phyloP scores from a whole-genome alignment of 1,284 basidiomycete genomes.

The Waitea zeae region DNA sequence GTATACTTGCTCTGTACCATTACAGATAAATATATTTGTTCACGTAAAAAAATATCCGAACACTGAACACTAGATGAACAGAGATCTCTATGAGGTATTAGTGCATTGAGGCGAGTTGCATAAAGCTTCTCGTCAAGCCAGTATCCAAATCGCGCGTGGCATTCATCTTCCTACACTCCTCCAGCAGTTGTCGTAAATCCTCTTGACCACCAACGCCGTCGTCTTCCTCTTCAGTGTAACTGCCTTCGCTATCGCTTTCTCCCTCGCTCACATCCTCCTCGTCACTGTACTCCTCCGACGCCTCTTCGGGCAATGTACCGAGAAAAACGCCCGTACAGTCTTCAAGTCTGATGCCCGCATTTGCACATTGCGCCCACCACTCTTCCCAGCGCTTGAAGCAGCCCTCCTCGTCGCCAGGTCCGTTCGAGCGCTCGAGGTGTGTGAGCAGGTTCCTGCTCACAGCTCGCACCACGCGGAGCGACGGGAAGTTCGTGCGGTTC shows the following conservation, averaged over 20 bases:
- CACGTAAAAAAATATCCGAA: too few species aligned
- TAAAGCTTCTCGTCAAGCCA: too few species aligned
- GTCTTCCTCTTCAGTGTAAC: slow-evolving; percentile 12
- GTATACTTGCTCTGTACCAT: too few species aligned
- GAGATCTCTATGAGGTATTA: too few species aligned
- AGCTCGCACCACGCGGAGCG: slow-evolving; percentile 35
- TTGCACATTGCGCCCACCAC: slow-evolving; percentile 39
- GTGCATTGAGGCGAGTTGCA: too few species aligned
- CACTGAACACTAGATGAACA: too few species aligned
- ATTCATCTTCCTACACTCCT: slow-evolving; percentile 29
- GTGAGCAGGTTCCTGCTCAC: slow-evolving; percentile 33
- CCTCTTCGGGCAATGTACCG: slow-evolving; percentile 34
- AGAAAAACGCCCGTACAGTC: slow-evolving; percentile 47
- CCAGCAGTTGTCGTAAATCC: slow-evolving; percentile 27
- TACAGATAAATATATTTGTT: too few species aligned
- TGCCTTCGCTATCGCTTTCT: slow-evolving; percentile 16
- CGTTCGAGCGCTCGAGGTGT: slow-evolving; percentile 35
- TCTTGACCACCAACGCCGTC: slow-evolving; percentile 14
- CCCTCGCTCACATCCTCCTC: slow-evolving; percentile 11
- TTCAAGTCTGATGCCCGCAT: slow-evolving; percentile 34
- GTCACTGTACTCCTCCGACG: slow-evolving; percentile 16
- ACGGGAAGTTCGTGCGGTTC: slow-evolving; percentile 36
- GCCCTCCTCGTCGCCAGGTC: slow-evolving; percentile 20
- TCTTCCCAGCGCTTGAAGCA: slow-evolving; percentile 46
- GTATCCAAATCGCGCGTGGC: slow-evolving; percentile 1